These are phyloP conservation scores for Starmerella powellii DNA, from an alignment of 805 yeast species.

Conservation along the genomic window DNA sequence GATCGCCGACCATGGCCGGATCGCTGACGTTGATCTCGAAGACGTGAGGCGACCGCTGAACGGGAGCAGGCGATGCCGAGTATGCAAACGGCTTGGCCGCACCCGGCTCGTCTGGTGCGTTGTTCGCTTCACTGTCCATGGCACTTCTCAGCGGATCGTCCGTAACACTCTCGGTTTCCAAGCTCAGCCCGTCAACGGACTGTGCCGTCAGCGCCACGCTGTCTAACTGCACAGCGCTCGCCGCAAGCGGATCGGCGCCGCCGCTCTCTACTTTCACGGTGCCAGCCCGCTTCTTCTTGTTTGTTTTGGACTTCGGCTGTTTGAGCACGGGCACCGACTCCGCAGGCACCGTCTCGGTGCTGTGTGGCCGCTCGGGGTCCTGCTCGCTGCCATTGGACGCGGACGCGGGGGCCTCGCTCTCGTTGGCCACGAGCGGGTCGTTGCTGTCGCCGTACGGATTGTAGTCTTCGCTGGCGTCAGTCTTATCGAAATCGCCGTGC, in stretches of 20 bases:
- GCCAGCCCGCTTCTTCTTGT: slow-evolving; percentile 11
- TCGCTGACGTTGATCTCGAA: slow-evolving; percentile 17
- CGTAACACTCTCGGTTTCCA: too few species aligned
- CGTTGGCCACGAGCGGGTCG: slow-evolving; percentile 1
- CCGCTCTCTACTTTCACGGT: slow-evolving; percentile 10
- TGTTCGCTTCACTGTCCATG: too few species aligned
- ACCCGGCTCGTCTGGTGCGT: too few species aligned
- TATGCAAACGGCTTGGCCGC: too few species aligned
- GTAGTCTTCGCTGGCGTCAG: background rate
- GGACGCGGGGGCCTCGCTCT: too few species aligned
- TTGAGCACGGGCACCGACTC: slow-evolving; percentile 7
- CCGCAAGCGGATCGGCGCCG: slow-evolving; percentile 15
- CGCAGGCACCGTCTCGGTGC: too few species aligned
- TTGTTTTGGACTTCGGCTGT: background rate
- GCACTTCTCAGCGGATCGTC: too few species aligned
- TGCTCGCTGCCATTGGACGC: too few species aligned
- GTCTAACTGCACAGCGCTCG: slow-evolving; percentile 1
- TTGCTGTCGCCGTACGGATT: slow-evolving; percentile 1
- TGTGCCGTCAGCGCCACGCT: slow-evolving; percentile 7
- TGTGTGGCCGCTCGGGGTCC: too few species aligned
- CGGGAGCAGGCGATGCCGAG: too few species aligned
- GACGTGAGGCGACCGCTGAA: too few species aligned
- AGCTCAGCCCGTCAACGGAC: background rate
- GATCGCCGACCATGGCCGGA: slow-evolving; percentile 52
- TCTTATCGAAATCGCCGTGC: background rate